These are phyloP conservation scores for Melaleuca alternifolia DNA, from an alignment of 345 rosid genomes.

Conservation along the genomic window DNA sequence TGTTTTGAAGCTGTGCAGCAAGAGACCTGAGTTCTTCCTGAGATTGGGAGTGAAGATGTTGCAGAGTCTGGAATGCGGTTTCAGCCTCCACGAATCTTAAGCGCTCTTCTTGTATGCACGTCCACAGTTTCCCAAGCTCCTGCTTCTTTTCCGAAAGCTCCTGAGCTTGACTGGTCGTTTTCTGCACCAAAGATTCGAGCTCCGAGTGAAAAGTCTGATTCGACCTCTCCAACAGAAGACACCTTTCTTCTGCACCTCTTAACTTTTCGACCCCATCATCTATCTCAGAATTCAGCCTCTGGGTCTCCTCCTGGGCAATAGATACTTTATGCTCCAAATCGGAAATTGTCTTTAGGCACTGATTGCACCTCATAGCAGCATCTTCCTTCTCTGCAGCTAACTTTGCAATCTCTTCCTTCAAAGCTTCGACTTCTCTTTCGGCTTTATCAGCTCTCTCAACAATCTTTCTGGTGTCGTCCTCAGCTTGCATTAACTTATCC, in stretches of 20 bases:
- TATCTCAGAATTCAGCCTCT: constrained; percentile 58
- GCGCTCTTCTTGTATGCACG: constrained; percentile 80
- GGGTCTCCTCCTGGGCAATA: constrained; percentile 51
- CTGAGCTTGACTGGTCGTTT: constrained; percentile 52
- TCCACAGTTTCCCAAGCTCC: constrained; percentile 82
- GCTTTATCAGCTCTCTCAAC: constrained; percentile 51
- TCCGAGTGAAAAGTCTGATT: constrained; percentile 67
- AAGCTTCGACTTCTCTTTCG: constrained; percentile 55
- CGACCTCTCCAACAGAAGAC: constrained; percentile 60
- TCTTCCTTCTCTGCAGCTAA: constrained; percentile 64
- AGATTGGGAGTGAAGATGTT: constrained; percentile 88
- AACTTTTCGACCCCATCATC: constrained; percentile 57
- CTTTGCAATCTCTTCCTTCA: constrained; percentile 46
- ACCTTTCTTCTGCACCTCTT: constrained; percentile 76
- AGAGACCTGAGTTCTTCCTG: constrained; percentile 86
- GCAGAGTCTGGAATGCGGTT: constrained; percentile 96
- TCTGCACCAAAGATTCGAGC: constrained; percentile 48
- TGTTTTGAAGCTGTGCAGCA: constrained; percentile 49
- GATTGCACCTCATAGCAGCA: constrained; percentile 52
- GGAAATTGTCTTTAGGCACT: constrained; percentile 64
- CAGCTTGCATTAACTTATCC: constrained; percentile 46
- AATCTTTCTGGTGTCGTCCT: constrained; percentile 41
- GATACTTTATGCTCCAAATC: constrained; percentile 56
- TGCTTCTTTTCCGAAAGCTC: constrained; percentile 82
- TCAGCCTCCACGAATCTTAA: constrained; percentile 87